A percentile compares a stretch with the other conserved stretches of the same genome.
These are phyloP conservation scores for Candida arabinofermentans DNA, from an alignment of 805 yeast genomes.

Conservation along the genomic window DNA sequence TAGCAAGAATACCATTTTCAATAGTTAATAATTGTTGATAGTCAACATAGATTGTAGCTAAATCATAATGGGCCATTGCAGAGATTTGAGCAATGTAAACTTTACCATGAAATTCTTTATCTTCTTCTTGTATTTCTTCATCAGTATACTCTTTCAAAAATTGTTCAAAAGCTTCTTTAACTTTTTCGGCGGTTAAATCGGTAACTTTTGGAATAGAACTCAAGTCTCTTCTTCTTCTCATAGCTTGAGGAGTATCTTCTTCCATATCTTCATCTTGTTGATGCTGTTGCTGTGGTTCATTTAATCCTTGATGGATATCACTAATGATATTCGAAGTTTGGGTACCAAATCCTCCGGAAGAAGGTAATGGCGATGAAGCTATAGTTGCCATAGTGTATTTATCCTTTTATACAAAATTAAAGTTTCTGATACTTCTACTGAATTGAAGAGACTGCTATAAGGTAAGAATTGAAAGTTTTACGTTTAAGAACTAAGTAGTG, in stretches of 20 bases:
- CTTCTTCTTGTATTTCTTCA: constrained; percentile 31
- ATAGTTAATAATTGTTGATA: constrained; percentile 70
- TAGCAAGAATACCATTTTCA: constrained; percentile 84
- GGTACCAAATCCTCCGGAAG: constrained; percentile 23
- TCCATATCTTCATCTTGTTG: constrained; percentile 24
- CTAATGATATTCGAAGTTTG: constrained; percentile 25
- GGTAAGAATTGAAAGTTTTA: too few relatives aligned
- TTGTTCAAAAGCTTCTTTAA: constrained; percentile 83
- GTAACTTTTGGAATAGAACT: constrained; percentile 78
- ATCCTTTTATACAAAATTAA: neutral
- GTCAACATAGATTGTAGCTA: constrained; percentile 78
- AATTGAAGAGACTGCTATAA: too few relatives aligned
- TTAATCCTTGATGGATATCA: constrained; percentile 21
- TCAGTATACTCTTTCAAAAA: constrained; percentile 67
- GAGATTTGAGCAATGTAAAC: constrained; percentile 76
- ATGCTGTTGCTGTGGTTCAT: constrained; percentile 5
- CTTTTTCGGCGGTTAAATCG: constrained; percentile 92
- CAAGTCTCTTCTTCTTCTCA: constrained; percentile 51
- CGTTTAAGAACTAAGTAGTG: too few relatives aligned
- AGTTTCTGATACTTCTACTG: neutral
- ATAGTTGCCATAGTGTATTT: constrained; percentile 17
- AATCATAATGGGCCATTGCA: constrained; percentile 72
- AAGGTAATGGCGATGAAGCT: constrained; percentile 29
- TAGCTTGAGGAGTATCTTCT: constrained; percentile 24
- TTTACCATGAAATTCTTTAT: constrained; percentile 45